These are phyloP conservation scores for Psilocybe tampanensis DNA, from an alignment of 768 basidiomycete species.

Conservation along the genomic window DNA sequence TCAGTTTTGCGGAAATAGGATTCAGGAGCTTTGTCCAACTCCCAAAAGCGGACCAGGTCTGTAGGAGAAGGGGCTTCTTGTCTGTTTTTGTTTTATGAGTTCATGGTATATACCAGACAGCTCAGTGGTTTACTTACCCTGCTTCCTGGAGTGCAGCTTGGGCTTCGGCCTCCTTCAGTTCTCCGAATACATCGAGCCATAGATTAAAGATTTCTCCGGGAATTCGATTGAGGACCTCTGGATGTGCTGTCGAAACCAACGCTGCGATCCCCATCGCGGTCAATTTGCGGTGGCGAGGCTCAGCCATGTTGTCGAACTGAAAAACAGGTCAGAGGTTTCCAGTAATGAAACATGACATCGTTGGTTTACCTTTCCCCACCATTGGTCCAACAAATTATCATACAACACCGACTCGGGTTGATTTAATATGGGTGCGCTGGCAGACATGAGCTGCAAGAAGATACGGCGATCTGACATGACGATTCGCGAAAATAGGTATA, in stretches of 20 bases:
- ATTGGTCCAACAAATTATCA: slow-evolving; percentile 73
- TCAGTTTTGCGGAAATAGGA: slow-evolving; percentile 65
- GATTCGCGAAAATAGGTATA: slow-evolving; percentile 77
- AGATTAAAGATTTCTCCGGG: slow-evolving; percentile 79
- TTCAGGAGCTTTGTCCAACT: slow-evolving; percentile 57
- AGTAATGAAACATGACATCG: not conserved
- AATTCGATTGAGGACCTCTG: slow-evolving; percentile 72
- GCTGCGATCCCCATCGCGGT: slow-evolving; percentile 80
- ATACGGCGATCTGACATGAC: slow-evolving; percentile 64
- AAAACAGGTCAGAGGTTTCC: not conserved
- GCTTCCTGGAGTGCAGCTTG: slow-evolving; percentile 29
- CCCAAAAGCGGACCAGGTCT: slow-evolving; percentile 69
- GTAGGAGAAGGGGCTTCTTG: slow-evolving; percentile 37
- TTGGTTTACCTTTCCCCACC: slow-evolving; percentile 77
- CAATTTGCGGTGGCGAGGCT: slow-evolving; percentile 82
- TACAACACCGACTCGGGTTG: slow-evolving; percentile 58
- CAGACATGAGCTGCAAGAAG: slow-evolving; percentile 72
- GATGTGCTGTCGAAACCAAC: slow-evolving; percentile 73
- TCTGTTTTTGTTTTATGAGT: slow-evolving; percentile 3
- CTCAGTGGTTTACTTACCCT: slow-evolving; percentile 22
- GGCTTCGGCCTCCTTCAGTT: slow-evolving; percentile 72
- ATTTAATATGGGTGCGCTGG: slow-evolving; percentile 51
- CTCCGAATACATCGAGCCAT: slow-evolving; percentile 89
- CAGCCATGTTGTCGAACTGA: slow-evolving; percentile 91
- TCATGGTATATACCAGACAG: not conserved